Percentiles rank a stretch among this genome's conserved stretches.
These are phyloP conservation scores for Aspergillus sp. DNA, from an alignment of 2,329 filamentous ascomycete species.

Conservation along the genomic window DNA sequence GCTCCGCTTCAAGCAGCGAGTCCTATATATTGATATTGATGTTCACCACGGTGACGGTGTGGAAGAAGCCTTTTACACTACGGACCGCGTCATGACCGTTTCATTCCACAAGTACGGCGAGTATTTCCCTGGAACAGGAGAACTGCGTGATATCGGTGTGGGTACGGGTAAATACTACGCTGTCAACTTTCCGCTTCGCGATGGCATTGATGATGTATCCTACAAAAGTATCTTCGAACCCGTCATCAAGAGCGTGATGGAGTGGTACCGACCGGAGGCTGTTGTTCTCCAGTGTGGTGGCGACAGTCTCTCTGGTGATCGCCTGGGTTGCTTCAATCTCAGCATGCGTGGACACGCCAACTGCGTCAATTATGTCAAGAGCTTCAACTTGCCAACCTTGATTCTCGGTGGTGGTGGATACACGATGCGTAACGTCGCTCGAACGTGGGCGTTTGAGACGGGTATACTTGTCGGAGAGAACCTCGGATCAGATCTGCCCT, in stretches of 20 bases:
- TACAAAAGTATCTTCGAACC: slow-evolving; percentile 73
- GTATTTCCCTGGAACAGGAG: slow-evolving; percentile 72
- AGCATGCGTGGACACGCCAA: slow-evolving; percentile 73
- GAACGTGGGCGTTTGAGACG: slow-evolving; percentile 70
- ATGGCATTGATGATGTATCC: slow-evolving; percentile 69
- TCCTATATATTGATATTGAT: slow-evolving; percentile 70
- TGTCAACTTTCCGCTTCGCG: slow-evolving; percentile 71
- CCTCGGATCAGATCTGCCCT: slow-evolving; percentile 82
- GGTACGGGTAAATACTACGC: slow-evolving; percentile 70
- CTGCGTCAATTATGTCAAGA: slow-evolving; percentile 71
- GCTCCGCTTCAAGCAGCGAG: slow-evolving; percentile 65
- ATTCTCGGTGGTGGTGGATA: slow-evolving; percentile 71
- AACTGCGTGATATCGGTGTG: slow-evolving; percentile 70
- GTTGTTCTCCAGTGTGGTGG: slow-evolving; percentile 72
- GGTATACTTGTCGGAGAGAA: slow-evolving; percentile 83
- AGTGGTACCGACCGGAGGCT: slow-evolving; percentile 69
- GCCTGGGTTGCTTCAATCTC: slow-evolving; percentile 71
- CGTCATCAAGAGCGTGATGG: slow-evolving; percentile 70
- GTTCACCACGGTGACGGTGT: slow-evolving; percentile 72
- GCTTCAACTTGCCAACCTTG: slow-evolving; percentile 67
- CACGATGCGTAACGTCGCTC: slow-evolving; percentile 68
- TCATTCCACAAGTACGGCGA: slow-evolving; percentile 76
- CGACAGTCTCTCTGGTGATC: slow-evolving; percentile 69
- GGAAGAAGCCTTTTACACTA: slow-evolving; percentile 73
- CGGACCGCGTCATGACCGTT: slow-evolving; percentile 72